Evolutionary conservation across 2,329 filamentous ascomycete genomes (phyloP).

Genomic region (Epichloe sylvatica): DNA sequence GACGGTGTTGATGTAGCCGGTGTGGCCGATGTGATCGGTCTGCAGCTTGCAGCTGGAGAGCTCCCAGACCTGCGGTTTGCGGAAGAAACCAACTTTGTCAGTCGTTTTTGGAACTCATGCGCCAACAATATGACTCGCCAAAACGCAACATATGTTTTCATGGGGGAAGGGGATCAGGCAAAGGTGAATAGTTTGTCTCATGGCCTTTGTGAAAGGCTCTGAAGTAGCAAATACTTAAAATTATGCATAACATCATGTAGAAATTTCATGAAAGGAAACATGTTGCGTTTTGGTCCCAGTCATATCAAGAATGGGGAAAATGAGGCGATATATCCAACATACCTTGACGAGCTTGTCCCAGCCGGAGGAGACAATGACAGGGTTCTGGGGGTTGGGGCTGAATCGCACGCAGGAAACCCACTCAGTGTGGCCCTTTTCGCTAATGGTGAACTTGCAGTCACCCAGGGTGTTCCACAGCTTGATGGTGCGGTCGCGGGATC

Average conservation of each 20-base stretch:
- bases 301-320: background rate
- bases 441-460: constrained; percentile 99
- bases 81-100: constrained; percentile 4
- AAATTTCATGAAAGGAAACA: constrained; percentile 1
- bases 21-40: constrained; percentile 99
- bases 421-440: constrained; percentile 99
- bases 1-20: constrained; percentile 99
- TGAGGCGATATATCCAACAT: constrained; percentile 27
- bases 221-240: constrained; percentile 99
- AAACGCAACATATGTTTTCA: background rate
- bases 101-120: background rate
- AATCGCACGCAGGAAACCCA: constrained; percentile 99
- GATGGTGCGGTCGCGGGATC: constrained; percentile 95
- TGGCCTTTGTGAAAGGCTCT: constrained; percentile 70
- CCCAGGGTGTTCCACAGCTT: constrained; percentile 99
- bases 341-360: constrained; percentile 99
- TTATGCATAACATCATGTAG: constrained; percentile 79
- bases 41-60: constrained; percentile 98
- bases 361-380: constrained; percentile 93
- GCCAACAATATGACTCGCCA: background rate
- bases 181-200: constrained; percentile 94
- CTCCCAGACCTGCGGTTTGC: constrained; percentile 88
- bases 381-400: constrained; percentile 99
- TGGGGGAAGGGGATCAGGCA: constrained; percentile 49
- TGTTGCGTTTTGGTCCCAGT: background rate